These are phyloP conservation scores for Cenchrus americanus DNA, from an alignment of 176 grass and related monocot genomes.

Conservation along the genomic window DNA sequence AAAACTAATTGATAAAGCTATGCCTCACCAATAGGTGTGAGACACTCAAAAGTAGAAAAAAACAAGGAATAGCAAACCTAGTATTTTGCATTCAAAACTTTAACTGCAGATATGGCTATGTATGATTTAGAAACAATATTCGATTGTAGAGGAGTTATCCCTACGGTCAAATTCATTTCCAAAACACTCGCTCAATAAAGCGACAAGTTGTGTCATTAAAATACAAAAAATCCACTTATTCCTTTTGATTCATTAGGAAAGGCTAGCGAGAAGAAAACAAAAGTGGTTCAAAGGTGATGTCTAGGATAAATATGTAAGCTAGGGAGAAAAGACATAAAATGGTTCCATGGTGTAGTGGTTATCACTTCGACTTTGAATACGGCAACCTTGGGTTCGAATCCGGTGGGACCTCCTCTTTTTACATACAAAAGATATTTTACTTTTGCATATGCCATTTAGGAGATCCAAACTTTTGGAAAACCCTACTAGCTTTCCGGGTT, in stretches of 20 bases:
- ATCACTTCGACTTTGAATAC: constrained; percentile 97
- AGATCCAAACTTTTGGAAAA: no score
- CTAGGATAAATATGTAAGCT: neutral
- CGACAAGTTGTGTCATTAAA: neutral
- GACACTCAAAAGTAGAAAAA: neutral
- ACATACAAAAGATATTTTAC: neutral
- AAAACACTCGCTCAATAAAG: neutral
- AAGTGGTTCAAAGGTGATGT: neutral
- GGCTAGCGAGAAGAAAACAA: neutral
- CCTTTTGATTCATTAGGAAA: no score
- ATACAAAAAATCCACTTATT: no score
- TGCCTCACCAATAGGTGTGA: no score
- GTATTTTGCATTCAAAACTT: neutral
- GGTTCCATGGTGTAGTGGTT: constrained; percentile 93
- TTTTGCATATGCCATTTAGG: no score
- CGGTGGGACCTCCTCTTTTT: constrained; percentile 53
- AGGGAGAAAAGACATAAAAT: neutral
- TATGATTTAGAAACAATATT: neutral
- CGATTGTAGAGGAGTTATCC: neutral
- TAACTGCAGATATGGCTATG: neutral
- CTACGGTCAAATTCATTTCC: neutral
- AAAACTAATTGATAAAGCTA: neutral
- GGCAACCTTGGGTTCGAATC: constrained; percentile 91
- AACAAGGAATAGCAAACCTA: neutral
- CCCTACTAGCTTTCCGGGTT: neutral